These are phyloP conservation scores for Penicillium coffeae DNA, from an alignment of 495 filamentous ascomycete species.

Conservation along the genomic window DNA sequence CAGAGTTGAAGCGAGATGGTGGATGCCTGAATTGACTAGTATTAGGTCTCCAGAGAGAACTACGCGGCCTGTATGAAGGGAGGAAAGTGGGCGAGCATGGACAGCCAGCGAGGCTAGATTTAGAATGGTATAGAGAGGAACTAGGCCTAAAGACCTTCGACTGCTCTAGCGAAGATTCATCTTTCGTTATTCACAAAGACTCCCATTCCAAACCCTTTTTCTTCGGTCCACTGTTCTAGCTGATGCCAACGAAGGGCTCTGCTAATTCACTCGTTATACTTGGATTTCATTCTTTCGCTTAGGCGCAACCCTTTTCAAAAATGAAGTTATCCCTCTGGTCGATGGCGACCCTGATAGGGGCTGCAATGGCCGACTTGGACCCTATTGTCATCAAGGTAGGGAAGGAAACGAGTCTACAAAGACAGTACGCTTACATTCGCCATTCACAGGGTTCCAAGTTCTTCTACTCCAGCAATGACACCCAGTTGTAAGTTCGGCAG, in stretches of 20 bases:
- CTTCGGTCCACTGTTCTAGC: slow-evolving; percentile 7
- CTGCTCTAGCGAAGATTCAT: background rate
- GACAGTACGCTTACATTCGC: slow-evolving; percentile 8
- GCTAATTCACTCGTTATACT: slow-evolving; percentile 20
- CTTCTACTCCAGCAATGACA: slow-evolving; percentile 71
- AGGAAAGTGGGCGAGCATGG: background rate
- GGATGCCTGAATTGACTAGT: background rate
- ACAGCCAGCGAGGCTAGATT: background rate
- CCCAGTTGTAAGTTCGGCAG: slow-evolving; percentile 64
- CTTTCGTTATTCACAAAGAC: slow-evolving; percentile 2
- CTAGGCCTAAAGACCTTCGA: background rate
- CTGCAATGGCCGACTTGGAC: slow-evolving; percentile 55
- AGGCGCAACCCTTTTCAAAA: slow-evolving; percentile 6
- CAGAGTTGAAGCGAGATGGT: background rate
- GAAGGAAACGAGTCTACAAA: slow-evolving; percentile 11
- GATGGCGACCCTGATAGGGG: slow-evolving; percentile 48
- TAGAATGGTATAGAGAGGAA: background rate
- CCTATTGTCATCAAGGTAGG: slow-evolving; percentile 67
- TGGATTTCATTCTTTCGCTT: background rate
- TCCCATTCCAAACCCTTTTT: slow-evolving; percentile 10
- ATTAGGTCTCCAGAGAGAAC: background rate
- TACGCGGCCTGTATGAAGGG: background rate
- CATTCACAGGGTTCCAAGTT: slow-evolving; percentile 67
- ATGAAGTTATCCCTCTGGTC: slow-evolving; percentile 44
- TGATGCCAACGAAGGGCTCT: slow-evolving; percentile 1